Conservation (phyloP, 2,329 filamentous ascomycete genomes). For the Ophiocordyceps camponoti-rufipedis region DNA sequence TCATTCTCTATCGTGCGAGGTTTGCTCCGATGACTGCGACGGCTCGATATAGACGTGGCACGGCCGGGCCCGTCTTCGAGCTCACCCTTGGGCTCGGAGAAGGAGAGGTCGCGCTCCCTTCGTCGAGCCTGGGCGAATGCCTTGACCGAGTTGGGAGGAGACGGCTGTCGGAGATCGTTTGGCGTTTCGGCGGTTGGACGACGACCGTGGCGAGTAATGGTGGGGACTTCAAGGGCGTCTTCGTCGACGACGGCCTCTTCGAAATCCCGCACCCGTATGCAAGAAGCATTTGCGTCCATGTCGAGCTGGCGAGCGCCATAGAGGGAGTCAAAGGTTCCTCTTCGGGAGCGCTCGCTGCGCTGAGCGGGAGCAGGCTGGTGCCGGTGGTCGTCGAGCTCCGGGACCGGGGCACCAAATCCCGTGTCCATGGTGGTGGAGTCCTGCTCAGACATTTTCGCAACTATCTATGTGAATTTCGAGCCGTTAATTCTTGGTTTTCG, state of each 20-base stretch:
- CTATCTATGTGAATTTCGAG: not conserved
- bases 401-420: slow-evolving; percentile 55
- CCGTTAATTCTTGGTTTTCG: not conserved
- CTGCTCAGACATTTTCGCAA: slow-evolving; percentile 43
- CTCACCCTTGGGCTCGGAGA: slow-evolving; percentile 27
- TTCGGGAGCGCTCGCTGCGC: slow-evolving; percentile 39
- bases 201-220: slow-evolving; percentile 24
- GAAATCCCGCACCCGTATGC: slow-evolving; percentile 54
- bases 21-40: slow-evolving; percentile 37
- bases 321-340: slow-evolving; percentile 58
- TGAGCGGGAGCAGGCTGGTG: slow-evolving; percentile 43
- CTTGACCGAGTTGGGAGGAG: slow-evolving; percentile 92
- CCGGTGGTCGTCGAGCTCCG: slow-evolving; percentile 78
- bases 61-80: slow-evolving; percentile 39
- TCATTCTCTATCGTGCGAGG: slow-evolving; percentile 44
- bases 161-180: slow-evolving; percentile 48
- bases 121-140: slow-evolving; percentile 85
- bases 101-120: slow-evolving; percentile 54
- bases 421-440: slow-evolving; percentile 39
- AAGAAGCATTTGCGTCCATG: slow-evolving; percentile 15
- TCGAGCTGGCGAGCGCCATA: slow-evolving; percentile 33
- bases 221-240: slow-evolving; percentile 43
- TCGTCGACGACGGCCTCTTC: slow-evolving; percentile 65
- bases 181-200: slow-evolving; percentile 38
- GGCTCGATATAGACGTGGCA: slow-evolving; percentile 51